Evolutionary conservation across 1,284 basidiomycete species (phyloP), one percentile per base, ranked within the genome.

Genomic region (Clitocybe nebularis): DNA sequence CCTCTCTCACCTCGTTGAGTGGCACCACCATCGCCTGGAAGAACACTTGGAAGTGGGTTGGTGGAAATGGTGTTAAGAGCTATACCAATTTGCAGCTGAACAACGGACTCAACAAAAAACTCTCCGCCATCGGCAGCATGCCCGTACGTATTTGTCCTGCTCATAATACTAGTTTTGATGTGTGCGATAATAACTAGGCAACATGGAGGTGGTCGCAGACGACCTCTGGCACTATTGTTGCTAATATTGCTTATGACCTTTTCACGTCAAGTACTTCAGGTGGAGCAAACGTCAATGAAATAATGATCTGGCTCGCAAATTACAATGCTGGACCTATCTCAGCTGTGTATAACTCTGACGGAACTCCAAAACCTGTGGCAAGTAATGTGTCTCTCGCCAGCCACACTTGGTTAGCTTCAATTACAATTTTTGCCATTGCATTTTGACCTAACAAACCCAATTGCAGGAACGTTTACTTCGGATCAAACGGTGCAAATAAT

Each of bases 221-320:
- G 13, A 57, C 49, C 22, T 57, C 54, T 26, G 59, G 57, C 16
- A 55, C 51, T 5, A 50, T 67, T 44, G 71, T 78, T 30, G 72
- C 74, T 0, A 69, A 84, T 46, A 68, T 81, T 36, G 75, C 79
- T 7, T 84, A 71, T 48, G 81, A 84, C 49, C 50, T 83, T 1
- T 84, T 84, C 64, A 83, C 81, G 0, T 71, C 80, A 1, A 59
- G 58, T 44, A 64, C 66, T 1, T 34, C 75, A 23, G 71, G 71
- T 1, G 80, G 80, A n/a, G 60, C 66, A 13, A 69, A 71, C 46
- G 64, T 63, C 22, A 71, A 77, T 52, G 82, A 84, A 54, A 71
- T 82, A 48, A 84, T 84, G 81, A 61, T 84, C 46, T 84, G 82
- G 81, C 68, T 83, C 10, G 78, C 67, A 4, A 78, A 75, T 55